Evolutionary conservation across 1,284 basidiomycete genomes (phyloP).

Genomic region (Boletus sp.): DNA sequence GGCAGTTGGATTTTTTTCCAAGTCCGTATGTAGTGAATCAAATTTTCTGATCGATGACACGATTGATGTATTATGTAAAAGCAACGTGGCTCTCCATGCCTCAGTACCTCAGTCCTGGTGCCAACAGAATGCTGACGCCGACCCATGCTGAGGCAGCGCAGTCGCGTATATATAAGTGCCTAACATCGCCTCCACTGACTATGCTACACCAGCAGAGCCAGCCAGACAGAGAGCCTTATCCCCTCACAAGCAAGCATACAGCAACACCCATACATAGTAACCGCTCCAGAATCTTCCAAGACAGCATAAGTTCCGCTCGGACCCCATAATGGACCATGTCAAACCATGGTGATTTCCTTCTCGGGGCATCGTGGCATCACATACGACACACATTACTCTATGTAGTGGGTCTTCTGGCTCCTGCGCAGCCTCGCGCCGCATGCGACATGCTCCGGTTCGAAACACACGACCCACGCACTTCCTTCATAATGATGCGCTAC

Average conservation of each 20-base stretch:
- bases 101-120: neutral
- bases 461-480: conserved; percentile 24
- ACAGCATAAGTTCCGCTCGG: conserved; percentile 25
- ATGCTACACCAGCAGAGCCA: conserved; percentile 13
- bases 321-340: conserved; percentile 8
- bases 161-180: conserved; percentile 17
- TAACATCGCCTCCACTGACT: conserved; percentile 22
- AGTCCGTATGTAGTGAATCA: conserved; percentile 10
- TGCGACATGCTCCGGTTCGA: conserved; percentile 30
- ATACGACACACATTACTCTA: conserved; percentile 9
- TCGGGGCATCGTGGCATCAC: conserved; percentile 15
- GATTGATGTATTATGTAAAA: conserved; percentile 29
- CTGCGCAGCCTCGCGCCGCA: conserved; percentile 24
- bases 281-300: conserved; percentile 7
- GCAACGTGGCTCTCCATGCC: conserved; percentile 4
- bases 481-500: conserved; percentile 12
- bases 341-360: conserved; percentile 18
- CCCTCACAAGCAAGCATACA: conserved; percentile 17
- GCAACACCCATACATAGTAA: conserved; percentile 20
- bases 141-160: conserved; percentile 18
- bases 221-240: conserved; percentile 12
- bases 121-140: conserved; percentile 8
- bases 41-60: conserved; percentile 18
- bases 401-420: conserved; percentile 8
- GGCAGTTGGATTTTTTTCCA: conserved; percentile 7